Evolutionary conservation across 345 rosid genomes (phyloP), one percentile per base, ranked within the genome.

Genomic region (Sisymbrium altissimum): DNA sequence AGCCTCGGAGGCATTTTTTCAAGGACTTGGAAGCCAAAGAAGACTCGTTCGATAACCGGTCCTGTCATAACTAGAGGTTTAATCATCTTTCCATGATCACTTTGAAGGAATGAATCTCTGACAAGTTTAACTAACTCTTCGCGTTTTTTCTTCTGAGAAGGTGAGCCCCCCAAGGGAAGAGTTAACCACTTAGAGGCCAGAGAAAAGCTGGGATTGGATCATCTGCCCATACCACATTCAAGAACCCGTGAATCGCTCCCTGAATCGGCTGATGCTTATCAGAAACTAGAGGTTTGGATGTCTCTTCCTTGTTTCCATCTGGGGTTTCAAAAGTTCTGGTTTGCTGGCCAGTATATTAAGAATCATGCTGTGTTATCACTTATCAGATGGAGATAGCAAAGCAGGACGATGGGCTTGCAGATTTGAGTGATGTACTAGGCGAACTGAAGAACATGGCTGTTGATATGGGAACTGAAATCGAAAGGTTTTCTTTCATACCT

Each of bases 1-100:
- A 89, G 84, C 77, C 97, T 95, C 12, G 97, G 99, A 43, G 92
- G 97, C 45, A 80, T 95, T 54, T 90, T 90, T 44, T 85, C 93
- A 29, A 92, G 63, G 81, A 88, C 89, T 8, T 95, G 99, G 99
- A 95, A 92, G 81, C 97, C 96, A 2, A 92, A 90, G 76, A 95
- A 84, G 85, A 81, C 85, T 67, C 91, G 84, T 43, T 72, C 80
- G 1, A 82, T 95, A 11, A 64, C 57, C 12, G 93, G 99, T 44
- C 97, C 97, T 56, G 81, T 83, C 39, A 79, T 82, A 12, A 85
- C 88, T 43, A 79, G 79, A 85, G 96, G 97, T 89, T 66, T 48
- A 35, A 15, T 81, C 75, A 25, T 60, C 55, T 38, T 13, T 38
- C 4, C 11, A 1, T 38, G 27, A 50, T 59, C 10, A 52, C 54